A percentile compares a stretch with the other conserved stretches of the same genome.
Evolutionary conservation across 2,329 filamentous ascomycete species (phyloP).

Genomic region (Cercospora zeina): DNA sequence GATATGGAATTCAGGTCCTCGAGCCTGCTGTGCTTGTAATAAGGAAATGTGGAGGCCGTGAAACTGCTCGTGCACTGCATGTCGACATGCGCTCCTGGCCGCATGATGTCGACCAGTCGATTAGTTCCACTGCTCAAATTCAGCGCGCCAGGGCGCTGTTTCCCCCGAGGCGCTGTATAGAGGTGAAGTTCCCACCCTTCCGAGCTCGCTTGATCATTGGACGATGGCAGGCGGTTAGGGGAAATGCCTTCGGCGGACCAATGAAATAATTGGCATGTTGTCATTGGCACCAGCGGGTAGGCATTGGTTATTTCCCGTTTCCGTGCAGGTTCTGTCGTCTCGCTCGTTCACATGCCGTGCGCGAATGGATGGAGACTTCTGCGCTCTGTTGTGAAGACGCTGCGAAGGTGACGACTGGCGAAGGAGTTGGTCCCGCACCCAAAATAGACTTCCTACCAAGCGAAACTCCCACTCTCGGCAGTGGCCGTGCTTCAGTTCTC

Average conservation of each 20-base stretch:
- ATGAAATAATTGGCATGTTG: conserved; percentile 2
- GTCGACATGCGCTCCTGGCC: neutral
- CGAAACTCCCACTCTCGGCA: neutral
- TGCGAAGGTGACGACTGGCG: neutral
- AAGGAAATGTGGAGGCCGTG: neutral
- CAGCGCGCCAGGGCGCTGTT: neutral
- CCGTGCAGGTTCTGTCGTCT: neutral
- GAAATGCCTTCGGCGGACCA: neutral
- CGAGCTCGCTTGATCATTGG: conserved; percentile 4
- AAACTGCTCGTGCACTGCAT: conserved; percentile 1
- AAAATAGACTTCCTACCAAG: neutral
- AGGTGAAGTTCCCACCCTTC: neutral
- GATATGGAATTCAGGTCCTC: neutral
- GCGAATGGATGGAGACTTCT: neutral
- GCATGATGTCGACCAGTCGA: conserved; percentile 3
- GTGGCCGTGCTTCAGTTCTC: neutral
- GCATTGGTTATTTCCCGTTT: neutral
- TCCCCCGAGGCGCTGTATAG: neutral
- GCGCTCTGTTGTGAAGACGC: neutral
- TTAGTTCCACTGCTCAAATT: neutral
- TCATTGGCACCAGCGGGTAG: neutral
- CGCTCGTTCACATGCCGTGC: neutral
- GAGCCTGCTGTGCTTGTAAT: neutral
- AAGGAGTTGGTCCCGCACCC: neutral
- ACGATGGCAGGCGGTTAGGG: conserved; percentile 8